phyloP scores from a whole-genome alignment of 371 early-diverging fungal genomes.

The Mortierella sp. region DNA sequence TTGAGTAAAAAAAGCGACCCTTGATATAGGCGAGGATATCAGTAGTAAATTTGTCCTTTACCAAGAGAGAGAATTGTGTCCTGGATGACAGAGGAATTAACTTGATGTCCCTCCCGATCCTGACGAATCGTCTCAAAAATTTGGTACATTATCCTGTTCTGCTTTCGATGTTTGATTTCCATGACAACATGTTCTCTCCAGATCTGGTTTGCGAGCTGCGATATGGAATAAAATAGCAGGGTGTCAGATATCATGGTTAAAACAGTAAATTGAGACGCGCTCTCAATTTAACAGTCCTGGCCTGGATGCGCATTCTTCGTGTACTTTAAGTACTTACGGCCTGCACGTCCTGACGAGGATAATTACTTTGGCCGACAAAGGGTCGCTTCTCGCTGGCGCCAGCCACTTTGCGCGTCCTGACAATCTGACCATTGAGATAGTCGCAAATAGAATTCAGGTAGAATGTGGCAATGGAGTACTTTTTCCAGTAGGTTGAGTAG shows the following conservation, averaged over 20 bases:
- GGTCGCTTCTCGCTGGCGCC: slow-evolving; percentile 57
- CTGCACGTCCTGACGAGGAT: slow-evolving; percentile 75
- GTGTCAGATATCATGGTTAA: background rate
- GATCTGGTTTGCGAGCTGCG: slow-evolving; percentile 75
- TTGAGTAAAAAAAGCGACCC: background rate
- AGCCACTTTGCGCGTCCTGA: slow-evolving; percentile 46
- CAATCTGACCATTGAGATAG: slow-evolving; percentile 78
- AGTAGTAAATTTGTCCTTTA: slow-evolving; percentile 13
- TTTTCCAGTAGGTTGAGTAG: slow-evolving; percentile 81
- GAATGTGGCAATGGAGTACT: slow-evolving; percentile 74
- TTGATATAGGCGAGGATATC: background rate
- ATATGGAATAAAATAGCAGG: background rate
- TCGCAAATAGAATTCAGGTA: slow-evolving; percentile 79
- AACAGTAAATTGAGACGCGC: background rate
- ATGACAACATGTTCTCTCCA: slow-evolving; percentile 82
- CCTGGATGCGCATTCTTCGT: background rate
- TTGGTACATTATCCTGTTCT: slow-evolving; percentile 78
- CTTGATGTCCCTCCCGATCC: slow-evolving; percentile 78
- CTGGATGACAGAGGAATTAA: slow-evolving; percentile 68
- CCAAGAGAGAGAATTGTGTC: slow-evolving; percentile 73
- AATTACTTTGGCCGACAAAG: slow-evolving; percentile 64
- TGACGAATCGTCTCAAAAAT: slow-evolving; percentile 77
- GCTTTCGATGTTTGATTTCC: slow-evolving; percentile 69
- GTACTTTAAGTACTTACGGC: slow-evolving; percentile 63
- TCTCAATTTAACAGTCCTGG: background rate